A percentile compares a stretch with the other conserved stretches of the same genome.
phyloP scores from a whole-genome alignment of 495 filamentous ascomycete species.

The Bacidia rubella region DNA sequence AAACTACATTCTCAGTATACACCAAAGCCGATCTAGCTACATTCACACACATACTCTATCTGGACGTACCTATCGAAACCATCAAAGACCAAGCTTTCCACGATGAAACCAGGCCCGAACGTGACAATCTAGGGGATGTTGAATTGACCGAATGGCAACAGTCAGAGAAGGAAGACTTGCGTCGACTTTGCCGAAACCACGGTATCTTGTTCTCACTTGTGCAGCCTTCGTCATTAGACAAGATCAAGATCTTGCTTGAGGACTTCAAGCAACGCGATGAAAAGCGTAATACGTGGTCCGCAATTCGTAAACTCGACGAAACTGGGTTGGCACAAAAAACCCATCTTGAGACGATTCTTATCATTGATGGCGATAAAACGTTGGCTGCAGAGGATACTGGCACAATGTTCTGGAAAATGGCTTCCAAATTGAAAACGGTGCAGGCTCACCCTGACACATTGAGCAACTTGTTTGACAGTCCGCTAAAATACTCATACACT shows the following conservation, averaged over 20 bases:
- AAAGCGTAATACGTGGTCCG: conserved; percentile 26
- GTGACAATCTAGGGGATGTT: conserved; percentile 22
- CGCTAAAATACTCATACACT: conserved; percentile 38
- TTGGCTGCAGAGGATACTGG: conserved; percentile 43
- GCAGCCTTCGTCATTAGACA: conserved; percentile 8
- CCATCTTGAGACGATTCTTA: conserved; percentile 32
- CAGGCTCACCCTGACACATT: conserved; percentile 21
- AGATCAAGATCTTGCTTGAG: conserved; percentile 20
- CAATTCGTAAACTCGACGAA: conserved; percentile 36
- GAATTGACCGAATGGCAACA: conserved; percentile 42
- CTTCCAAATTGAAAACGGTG: conserved; percentile 8
- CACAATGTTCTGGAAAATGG: conserved; percentile 35
- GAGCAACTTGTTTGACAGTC: conserved; percentile 35
- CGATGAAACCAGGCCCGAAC: conserved; percentile 28
- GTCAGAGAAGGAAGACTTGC: conserved; percentile 34
- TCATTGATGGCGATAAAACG: conserved; percentile 48
- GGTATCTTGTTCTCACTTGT: conserved; percentile 35
- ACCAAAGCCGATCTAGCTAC: conserved; percentile 35
- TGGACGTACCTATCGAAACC: conserved; percentile 30
- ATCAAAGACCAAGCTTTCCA: conserved; percentile 24
- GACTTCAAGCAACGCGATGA: conserved; percentile 32
- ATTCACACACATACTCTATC: conserved; percentile 50
- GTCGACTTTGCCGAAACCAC: conserved; percentile 32
- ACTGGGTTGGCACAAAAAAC: conserved; percentile 15
- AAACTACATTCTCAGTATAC: conserved; percentile 22